Evolutionary conservation across 768 basidiomycete species (phyloP).

Genomic region (Amylocystis lapponica): DNA sequence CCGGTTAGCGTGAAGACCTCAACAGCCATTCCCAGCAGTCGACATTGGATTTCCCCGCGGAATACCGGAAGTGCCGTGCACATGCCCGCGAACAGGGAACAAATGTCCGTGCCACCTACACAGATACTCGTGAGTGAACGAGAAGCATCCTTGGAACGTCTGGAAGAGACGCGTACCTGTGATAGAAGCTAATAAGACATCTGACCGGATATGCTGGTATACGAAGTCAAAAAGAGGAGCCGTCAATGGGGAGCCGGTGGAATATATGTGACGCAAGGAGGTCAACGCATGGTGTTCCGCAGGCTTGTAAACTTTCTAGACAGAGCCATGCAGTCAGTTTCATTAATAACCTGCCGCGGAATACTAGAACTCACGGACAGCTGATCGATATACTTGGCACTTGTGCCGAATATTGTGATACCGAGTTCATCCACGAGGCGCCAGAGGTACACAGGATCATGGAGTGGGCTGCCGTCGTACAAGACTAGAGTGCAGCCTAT

Average conservation of each 20-base stretch:
- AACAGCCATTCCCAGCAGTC: conserved; percentile 78
- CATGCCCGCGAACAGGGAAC: conserved; percentile 80
- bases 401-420: conserved; percentile 77
- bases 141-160: neutral
- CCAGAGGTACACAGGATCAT: conserved; percentile 63
- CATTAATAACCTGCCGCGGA: too few relatives aligned
- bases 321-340: conserved; percentile 10
- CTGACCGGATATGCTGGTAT: conserved; percentile 55
- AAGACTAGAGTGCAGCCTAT: conserved; percentile 68
- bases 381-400: conserved; percentile 79
- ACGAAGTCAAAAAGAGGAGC: conserved; percentile 70
- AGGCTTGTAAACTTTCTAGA: conserved; percentile 64
- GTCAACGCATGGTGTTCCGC: conserved; percentile 53
- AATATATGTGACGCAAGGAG: conserved; percentile 67
- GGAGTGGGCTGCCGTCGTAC: conserved; percentile 77
- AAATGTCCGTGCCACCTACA: conserved; percentile 78
- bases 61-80: conserved; percentile 71
- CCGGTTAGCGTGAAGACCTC: conserved; percentile 49
- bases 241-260: conserved; percentile 74
- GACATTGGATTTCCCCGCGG: conserved; percentile 77
- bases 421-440: conserved; percentile 59
- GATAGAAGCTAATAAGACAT: conserved; percentile 67
- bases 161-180: conserved; percentile 43
- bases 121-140: too few relatives aligned
- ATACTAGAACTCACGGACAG: conserved; percentile 61